Evolutionary conservation across 192 early-diverging fungal genomes (phyloP), one percentile per base, ranked within the genome.

Genomic region (Backusella australiensis): DNA sequence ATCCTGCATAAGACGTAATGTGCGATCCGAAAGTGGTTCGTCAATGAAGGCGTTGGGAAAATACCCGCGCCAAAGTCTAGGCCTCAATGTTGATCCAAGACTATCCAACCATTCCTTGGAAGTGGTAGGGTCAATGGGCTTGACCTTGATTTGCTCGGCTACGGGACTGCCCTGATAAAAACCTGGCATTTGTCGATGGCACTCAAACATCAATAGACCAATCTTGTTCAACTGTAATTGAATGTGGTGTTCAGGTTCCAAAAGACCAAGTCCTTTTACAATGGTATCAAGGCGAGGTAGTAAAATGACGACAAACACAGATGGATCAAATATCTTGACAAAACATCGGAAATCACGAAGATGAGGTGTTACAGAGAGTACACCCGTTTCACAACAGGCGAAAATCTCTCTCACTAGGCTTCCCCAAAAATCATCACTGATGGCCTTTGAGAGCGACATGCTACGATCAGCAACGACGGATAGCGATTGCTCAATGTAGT

Each of bases 301-400:
- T 19, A 90, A 73, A 29, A 86, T 74, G 36, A 88, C 84, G 1
- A 87, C 73, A 42, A 88, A 84, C 3, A 86, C 80, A 34, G 77
- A 78, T 4, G 81, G 46, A 67, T 87, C 83, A 73, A 83, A 76
- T 12, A 77, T 84, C 77, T 90, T 90, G 53, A 90, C 79, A 80
- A 90, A 90, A 42, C 89, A 90, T 23, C 85, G 77, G 34, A 87
- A 81, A 23, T 90, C 85, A 53, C 78, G 72, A 15, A 88, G 75
- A 56, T 83, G 78, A 56, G 65, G 71, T 1, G 77, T 75, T n/a
- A 83, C 78, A 19, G 80, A 70, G 26, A 88, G 75, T 19, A 78
- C 79, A 6, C 78, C 69, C 1, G 79, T 65, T 21, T 84, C 73
- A 21, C 75, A 56, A 35, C 46, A 85, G 5, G 52, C 75, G 46